These are phyloP conservation scores for Cryptococcus neoformans DNA, from an alignment of 1,284 basidiomycete genomes.

Conservation along the genomic window DNA sequence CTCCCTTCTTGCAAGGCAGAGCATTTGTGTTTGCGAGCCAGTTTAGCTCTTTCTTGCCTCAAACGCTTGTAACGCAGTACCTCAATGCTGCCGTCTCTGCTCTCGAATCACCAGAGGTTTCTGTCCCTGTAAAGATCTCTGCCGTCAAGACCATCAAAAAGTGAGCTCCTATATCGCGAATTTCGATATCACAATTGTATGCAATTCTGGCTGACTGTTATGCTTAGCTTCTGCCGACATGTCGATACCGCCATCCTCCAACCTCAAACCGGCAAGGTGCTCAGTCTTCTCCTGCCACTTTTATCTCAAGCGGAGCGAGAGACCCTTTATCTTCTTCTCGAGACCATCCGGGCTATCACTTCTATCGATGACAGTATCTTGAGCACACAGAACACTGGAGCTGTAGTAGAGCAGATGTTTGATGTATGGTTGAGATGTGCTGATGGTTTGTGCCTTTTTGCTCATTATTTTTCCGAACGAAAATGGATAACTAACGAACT, in stretches of 20 bases:
- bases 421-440: conserved; percentile 81
- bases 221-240: conserved; percentile 53
- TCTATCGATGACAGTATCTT: conserved; percentile 70
- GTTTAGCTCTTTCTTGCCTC: conserved; percentile 70
- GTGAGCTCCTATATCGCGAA: conserved; percentile 53
- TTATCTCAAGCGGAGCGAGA: conserved; percentile 76
- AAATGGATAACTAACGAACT: background rate
- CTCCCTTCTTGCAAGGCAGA: conserved; percentile 88
- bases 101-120: conserved; percentile 67
- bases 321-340: conserved; percentile 84
- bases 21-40: conserved; percentile 94
- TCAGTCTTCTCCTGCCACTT: conserved; percentile 81
- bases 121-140: conserved; percentile 85
- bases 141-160: conserved; percentile 89
- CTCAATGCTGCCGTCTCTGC: conserved; percentile 80
- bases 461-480: background rate
- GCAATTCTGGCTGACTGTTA: background rate
- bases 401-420: conserved; percentile 63
- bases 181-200: background rate
- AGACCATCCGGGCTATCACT: conserved; percentile 74
- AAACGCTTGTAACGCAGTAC: conserved; percentile 72
- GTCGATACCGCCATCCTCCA: conserved; percentile 55
- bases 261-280: conserved; percentile 68
- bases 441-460: conserved; percentile 57
- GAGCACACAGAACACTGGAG: conserved; percentile 60